Evolutionary conservation across 2,329 filamentous ascomycete species (phyloP).

Genomic region (Fusarium temperatum): DNA sequence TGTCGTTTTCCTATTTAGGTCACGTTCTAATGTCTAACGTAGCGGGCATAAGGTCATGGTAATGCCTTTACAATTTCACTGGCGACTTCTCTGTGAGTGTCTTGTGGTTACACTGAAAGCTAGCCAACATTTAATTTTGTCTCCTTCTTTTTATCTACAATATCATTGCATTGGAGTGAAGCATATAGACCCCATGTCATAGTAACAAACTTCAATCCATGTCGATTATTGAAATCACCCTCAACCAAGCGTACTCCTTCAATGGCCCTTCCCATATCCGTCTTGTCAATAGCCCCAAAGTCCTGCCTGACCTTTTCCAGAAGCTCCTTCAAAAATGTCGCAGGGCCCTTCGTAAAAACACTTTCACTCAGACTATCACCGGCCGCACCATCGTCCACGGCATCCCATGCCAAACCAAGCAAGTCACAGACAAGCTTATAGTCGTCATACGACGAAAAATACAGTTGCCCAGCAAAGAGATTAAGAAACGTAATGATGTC

Average conservation of each 20-base stretch:
- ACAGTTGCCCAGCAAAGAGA: too few relatives aligned
- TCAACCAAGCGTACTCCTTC: slow-evolving; percentile 42
- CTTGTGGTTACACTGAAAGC: neutral
- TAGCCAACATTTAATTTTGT: neutral
- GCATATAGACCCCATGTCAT: too few relatives aligned
- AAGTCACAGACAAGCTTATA: too few relatives aligned
- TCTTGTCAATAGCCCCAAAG: slow-evolving; percentile 51
- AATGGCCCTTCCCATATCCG: slow-evolving; percentile 53
- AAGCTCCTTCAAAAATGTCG: slow-evolving; percentile 50
- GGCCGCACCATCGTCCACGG: too few relatives aligned
- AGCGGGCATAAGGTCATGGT: neutral
- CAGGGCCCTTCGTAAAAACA: slow-evolving; percentile 46
- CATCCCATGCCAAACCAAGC: too few relatives aligned
- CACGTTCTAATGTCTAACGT: rapidly evolving
- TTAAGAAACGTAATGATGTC: too few relatives aligned
- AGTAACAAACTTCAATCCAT: too few relatives aligned
- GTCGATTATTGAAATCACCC: slow-evolving; percentile 24
- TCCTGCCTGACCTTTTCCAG: slow-evolving; percentile 50
- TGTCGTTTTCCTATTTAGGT: neutral
- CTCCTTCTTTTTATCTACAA: too few relatives aligned
- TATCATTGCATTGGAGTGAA: too few relatives aligned
- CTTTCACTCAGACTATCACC: slow-evolving; percentile 14
- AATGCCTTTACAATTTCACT: neutral
- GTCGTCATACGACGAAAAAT: too few relatives aligned
- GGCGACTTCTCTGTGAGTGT: too few relatives aligned